phyloP scores from a whole-genome alignment of 139 green algal genomes.

The Coelastrella sp. region DNA sequence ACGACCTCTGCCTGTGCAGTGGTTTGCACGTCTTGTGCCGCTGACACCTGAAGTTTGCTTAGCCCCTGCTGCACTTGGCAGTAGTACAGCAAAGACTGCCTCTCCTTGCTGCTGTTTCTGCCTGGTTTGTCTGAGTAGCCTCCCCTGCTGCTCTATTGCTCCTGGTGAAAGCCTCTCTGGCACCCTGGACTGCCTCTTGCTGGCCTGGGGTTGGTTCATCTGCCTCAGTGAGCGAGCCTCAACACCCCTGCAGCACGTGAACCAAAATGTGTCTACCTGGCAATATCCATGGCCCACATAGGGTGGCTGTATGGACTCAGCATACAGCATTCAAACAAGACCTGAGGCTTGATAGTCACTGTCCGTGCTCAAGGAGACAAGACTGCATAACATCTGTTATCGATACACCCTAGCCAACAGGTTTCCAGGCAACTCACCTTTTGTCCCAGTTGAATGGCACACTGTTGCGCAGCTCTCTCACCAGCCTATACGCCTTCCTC shows the following conservation, averaged over 20 bases:
- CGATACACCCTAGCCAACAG: neutral
- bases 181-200: neutral
- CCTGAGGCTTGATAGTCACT: too few relatives aligned
- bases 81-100: neutral
- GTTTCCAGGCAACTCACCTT: neutral
- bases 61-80: neutral
- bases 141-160: neutral
- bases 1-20: too few relatives aligned
- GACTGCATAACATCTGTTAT: neutral
- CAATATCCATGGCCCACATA: neutral
- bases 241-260: neutral
- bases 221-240: neutral
- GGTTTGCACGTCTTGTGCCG: neutral
- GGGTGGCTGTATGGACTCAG: neutral
- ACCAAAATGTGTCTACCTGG: neutral
- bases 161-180: neutral
- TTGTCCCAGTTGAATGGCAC: constrained; percentile 1
- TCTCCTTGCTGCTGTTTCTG: neutral
- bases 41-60: neutral
- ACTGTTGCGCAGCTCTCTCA: neutral
- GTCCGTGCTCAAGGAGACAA: neutral
- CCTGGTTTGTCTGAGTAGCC: neutral
- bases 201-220: neutral
- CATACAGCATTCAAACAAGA: too few relatives aligned
- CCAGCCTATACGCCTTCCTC: neutral